phyloP scores from a whole-genome alignment of 2,329 filamentous ascomycete genomes.

The Phoma herbarum region DNA sequence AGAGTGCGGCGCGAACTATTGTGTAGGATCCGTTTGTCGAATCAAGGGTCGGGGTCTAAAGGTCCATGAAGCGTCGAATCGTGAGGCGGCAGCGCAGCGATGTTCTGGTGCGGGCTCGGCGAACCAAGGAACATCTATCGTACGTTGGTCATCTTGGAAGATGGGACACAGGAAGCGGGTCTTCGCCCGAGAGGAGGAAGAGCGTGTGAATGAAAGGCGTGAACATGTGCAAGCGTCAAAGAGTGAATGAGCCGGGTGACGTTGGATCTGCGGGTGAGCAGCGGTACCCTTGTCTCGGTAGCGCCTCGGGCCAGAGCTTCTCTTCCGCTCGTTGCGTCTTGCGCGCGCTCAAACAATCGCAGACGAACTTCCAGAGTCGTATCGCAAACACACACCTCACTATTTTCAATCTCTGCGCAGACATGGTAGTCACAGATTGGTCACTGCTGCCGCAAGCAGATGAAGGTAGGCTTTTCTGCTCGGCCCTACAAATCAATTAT shows the following conservation, averaged over 20 bases:
- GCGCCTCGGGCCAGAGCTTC: conserved; percentile 11
- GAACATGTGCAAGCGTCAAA: conserved; percentile 2
- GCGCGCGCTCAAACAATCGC: not conserved
- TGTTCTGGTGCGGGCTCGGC: not conserved
- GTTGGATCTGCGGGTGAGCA: conserved; percentile 19
- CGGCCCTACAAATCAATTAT: not conserved
- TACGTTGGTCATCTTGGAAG: not conserved
- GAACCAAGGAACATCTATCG: not conserved
- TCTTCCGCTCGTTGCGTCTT: not conserved
- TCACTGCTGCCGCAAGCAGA: conserved; percentile 76
- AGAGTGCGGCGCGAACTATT: not conserved
- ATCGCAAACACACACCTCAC: not conserved
- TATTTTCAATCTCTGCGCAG: not conserved
- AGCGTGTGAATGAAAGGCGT: not conserved
- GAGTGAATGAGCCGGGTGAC: conserved; percentile 17
- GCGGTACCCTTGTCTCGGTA: conserved; percentile 13
- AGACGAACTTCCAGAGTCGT: not conserved
- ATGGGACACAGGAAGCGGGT: not conserved
- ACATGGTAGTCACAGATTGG: conserved; percentile 63
- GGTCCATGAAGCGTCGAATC: conserved; percentile 3
- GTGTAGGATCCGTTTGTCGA: not conserved
- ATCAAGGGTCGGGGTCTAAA: conserved; percentile 1
- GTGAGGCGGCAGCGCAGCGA: not conserved
- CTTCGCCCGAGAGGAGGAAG: not conserved
- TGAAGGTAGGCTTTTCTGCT: conserved; percentile 57